Evolutionary conservation across 2,329 filamentous ascomycete genomes (phyloP).

Genomic region (Aspergillus fructus): DNA sequence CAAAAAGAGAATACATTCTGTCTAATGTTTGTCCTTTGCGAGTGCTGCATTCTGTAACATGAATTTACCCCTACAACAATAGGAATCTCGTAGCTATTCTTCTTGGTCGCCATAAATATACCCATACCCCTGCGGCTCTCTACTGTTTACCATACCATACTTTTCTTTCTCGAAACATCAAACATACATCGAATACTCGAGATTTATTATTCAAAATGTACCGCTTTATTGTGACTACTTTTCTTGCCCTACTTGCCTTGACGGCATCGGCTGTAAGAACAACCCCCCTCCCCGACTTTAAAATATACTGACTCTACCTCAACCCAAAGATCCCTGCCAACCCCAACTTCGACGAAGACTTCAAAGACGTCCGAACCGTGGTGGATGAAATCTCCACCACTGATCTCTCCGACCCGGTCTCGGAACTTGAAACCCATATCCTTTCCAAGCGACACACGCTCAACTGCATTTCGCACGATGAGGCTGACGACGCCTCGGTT

Average conservation of each 20-base stretch:
- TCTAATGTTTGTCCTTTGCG: neutral
- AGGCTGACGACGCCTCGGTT: neutral
- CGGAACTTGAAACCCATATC: neutral
- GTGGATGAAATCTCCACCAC: too few species aligned
- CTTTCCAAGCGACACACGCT: neutral
- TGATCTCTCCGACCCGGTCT: too few species aligned
- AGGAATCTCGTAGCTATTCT: too few species aligned
- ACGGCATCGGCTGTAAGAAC: neutral
- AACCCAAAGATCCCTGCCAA: neutral
- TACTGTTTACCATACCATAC: too few species aligned
- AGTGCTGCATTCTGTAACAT: neutral
- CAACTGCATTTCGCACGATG: neutral
- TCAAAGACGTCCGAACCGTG: neutral
- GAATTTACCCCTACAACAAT: too few species aligned
- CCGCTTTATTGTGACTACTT: neutral
- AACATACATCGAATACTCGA: too few species aligned
- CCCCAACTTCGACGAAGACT: neutral
- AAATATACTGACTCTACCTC: neutral
- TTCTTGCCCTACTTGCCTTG: neutral
- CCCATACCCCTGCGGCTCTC: too few species aligned
- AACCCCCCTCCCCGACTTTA: neutral
- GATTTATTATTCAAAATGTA: neutral
- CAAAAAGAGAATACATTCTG: neutral
- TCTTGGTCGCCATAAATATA: too few species aligned
- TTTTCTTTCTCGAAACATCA: too few species aligned